Base-by-base conservation (phyloP, 306 rosid species). In the Cicer bijugum region DNA sequence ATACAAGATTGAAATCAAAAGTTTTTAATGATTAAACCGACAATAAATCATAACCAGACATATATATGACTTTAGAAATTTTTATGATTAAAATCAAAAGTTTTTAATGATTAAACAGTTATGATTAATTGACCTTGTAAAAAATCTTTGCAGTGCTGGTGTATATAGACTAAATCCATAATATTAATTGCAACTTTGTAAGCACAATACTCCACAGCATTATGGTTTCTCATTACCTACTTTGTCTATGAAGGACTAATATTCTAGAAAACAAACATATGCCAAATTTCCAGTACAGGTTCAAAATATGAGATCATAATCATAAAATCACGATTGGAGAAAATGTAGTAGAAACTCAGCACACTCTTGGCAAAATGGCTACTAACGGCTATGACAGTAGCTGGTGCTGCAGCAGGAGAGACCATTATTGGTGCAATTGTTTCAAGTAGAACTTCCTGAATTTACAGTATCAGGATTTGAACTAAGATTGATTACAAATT, bases 291-390 rank as follows among this genome's bases (percentile, higher is more conserved):
- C 16, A 10, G 8, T 7, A 40, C 55, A 53, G 51, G 64, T 52
- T 64, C 63, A 70, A 81, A 44, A 69, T 16, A 60, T 51, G 55
- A 67, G 28, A 12, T 4, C 46, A 39, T 52, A 60, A 28, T 8
- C 56, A 1, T 9, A 43, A 9, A 43, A 37, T 16, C 73, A 63
- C 53, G 35, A 45, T 70, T 70, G 63, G 33, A 55, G 60, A 61
- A 68, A 43, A 20, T 11, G 45, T 4, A 14, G 14, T 48, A 47
- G 78, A 71, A 45, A 75, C 64, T 74, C 62, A 8, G 43, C 69
- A 62, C 74, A 35, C 65, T 45, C 50, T 63, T 35, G 39, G 28
- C 8, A 61, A 62, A 38, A 69, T 37, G 16, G 14, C 62, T 7
- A 52, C 58, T 12, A 17, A 0, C 51, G 19, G 17, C 57, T 10